These are phyloP conservation scores for Fonsecaea erecta DNA, from an alignment of 2,329 filamentous ascomycete genomes.

Conservation along the genomic window DNA sequence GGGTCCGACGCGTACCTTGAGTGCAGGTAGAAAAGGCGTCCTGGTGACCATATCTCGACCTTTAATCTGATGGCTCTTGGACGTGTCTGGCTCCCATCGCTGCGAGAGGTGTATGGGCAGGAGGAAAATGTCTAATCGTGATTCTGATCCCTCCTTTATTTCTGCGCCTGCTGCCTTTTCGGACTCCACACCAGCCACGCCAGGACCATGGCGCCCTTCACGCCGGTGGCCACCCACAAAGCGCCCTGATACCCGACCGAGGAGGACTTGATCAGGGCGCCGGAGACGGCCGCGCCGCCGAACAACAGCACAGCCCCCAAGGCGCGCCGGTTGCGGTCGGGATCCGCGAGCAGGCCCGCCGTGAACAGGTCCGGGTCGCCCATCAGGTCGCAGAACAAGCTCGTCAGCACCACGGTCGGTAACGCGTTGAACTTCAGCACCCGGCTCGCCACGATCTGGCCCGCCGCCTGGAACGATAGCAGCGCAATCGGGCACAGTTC, in stretches of 20 bases:
- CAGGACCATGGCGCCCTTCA: conserved; percentile 45
- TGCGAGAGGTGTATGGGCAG: background rate
- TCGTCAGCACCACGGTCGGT: conserved; percentile 52
- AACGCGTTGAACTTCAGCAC: conserved; percentile 50
- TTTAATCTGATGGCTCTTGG: too few species aligned
- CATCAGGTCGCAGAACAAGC: conserved; percentile 51
- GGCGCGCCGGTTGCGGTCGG: conserved; percentile 47
- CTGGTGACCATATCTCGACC: too few species aligned
- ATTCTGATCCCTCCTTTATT: background rate
- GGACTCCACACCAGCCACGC: conserved; percentile 48
- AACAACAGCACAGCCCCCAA: conserved; percentile 44
- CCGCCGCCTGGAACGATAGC: conserved; percentile 47
- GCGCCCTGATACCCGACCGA: conserved; percentile 47
- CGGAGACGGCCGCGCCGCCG: conserved; percentile 47
- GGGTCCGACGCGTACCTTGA: too few species aligned
- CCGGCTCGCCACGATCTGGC: conserved; percentile 50
- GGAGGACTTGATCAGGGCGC: conserved; percentile 47
- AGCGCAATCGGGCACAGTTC: conserved; percentile 45
- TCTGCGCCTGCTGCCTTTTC: conserved; percentile 17
- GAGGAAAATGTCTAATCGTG: background rate
- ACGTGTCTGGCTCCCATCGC: too few species aligned
- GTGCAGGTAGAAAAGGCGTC: too few species aligned
- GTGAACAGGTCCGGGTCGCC: conserved; percentile 46
- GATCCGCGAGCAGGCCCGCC: conserved; percentile 43
- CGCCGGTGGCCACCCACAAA: conserved; percentile 48